Conservation (phyloP, 2,329 filamentous ascomycete species). For the Clathrospora elynae region DNA sequence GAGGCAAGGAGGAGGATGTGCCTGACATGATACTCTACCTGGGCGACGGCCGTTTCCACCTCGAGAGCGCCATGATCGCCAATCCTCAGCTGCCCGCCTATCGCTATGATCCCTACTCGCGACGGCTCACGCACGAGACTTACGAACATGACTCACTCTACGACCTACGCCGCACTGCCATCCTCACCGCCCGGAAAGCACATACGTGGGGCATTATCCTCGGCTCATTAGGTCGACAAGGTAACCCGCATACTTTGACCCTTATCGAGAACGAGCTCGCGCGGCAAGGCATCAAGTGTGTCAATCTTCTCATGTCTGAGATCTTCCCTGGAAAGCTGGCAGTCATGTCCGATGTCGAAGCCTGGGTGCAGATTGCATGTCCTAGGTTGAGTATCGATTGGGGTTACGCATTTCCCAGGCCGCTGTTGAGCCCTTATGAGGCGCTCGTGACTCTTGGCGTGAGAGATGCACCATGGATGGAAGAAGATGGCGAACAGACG, state of each 20-base stretch:
- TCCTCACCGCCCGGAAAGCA: constrained; percentile 74
- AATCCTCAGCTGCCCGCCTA: constrained; percentile 91
- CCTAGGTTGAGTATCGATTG: constrained; percentile 97
- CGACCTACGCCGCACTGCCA: constrained; percentile 75
- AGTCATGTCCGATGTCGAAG: constrained; percentile 90
- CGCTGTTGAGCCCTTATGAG: constrained; percentile 91
- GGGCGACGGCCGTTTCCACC: constrained; percentile 90
- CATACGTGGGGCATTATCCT: constrained; percentile 94
- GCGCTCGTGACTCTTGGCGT: constrained; percentile 86
- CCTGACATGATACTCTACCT: constrained; percentile 83
- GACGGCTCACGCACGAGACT: constrained; percentile 85
- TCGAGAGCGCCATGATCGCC: constrained; percentile 99
- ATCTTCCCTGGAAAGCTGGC: constrained; percentile 96
- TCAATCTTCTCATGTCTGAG: constrained; percentile 88
- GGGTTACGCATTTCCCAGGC: constrained; percentile 93
- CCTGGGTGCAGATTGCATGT: constrained; percentile 98
- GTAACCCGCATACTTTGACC: constrained; percentile 89
- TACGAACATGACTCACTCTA: constrained; percentile 95
- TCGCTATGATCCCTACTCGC: constrained; percentile 94
- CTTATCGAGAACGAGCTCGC: constrained; percentile 80
- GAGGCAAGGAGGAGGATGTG: constrained; percentile 52
- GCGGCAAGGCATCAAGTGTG: constrained; percentile 73
- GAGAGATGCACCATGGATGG: constrained; percentile 70
- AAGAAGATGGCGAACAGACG: constrained; percentile 48
- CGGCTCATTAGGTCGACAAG: constrained; percentile 88